Percentiles rank a stretch among this genome's conserved stretches.
phyloP scores from a whole-genome alignment of 148 eudicot genomes.

The Beta vulgaris region DNA sequence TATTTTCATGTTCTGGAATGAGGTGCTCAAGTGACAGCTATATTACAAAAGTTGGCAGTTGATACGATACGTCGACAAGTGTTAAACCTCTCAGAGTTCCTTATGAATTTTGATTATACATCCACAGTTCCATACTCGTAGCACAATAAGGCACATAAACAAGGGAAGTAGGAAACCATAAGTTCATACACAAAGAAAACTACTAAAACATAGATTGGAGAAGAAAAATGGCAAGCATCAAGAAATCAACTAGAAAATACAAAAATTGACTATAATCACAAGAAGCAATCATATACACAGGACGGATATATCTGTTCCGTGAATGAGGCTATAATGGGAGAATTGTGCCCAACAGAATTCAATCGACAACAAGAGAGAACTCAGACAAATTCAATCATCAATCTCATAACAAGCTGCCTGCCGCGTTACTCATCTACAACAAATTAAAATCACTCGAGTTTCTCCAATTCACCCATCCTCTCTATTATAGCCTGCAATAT shows the following conservation, averaged over 20 bases:
- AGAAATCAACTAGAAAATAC: not conserved
- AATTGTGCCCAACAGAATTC: not conserved
- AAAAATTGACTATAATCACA: conserved; percentile 15
- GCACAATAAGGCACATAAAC: no score
- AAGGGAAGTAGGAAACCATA: not conserved
- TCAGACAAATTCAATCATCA: conserved; percentile 13
- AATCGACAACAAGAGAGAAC: not conserved
- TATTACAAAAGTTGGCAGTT: no score
- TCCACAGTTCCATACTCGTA: no score
- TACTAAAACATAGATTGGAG: not conserved
- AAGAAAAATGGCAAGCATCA: not conserved
- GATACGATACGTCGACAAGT: no score
- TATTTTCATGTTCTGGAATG: no score
- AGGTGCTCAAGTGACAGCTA: no score
- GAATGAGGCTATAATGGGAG: conserved; percentile 1
- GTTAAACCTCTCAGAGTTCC: no score
- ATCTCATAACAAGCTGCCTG: not conserved
- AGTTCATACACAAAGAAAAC: not conserved
- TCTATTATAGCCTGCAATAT: conserved; percentile 65
- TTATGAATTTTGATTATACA: no score
- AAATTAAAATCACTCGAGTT: conserved; percentile 46
- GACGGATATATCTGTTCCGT: not conserved
- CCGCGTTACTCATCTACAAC: not conserved
- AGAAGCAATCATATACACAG: conserved; percentile 9
- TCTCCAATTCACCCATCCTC: conserved; percentile 86